Base-by-base conservation (phyloP, 352 stramenopile genomes). In the Elongisporangium anandrum region DNA sequence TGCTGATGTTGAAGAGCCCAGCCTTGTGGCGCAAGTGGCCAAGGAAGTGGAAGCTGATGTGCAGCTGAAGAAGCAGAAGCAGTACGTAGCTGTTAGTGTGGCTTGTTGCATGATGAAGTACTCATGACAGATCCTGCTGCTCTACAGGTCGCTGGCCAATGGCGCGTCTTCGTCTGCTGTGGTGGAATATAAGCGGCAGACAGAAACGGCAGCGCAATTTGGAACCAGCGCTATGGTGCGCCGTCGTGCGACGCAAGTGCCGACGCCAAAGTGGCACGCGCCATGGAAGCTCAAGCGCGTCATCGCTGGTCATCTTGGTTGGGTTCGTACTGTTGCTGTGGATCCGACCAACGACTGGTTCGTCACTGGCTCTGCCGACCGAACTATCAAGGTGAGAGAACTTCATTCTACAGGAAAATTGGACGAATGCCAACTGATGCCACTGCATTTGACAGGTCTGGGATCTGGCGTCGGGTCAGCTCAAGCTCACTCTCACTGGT, bases 261-360 rank as follows among this genome's bases (percentile, higher is more conserved):
- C 96, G 8, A 98, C 96, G 62, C 97, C 97, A 16, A 94, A 95
- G 66, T 99, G 97, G 97, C 98, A 99, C 73, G 97, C 98, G 26
- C 96, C 97, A 3, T 99, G 97, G 97, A 98, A 99, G 72, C 79
- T 99, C 63, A 94, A 96, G 58, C 94, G 94, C 47, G 97, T 99
- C n/a, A 88, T 99, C 56, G 90, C 92, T 39, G 92, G 89, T 15
- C 93, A 98, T 64, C 79, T 99, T 34, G 95, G 95, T 9, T 99
- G 97, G 97, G 98, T 99, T 23, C 92, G 97, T 41, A 97, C 90
- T 19, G 88, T 99, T 24, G 96, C 97, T 0, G 95, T 99, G 52
- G 97, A 99, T 78, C 96, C 97, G 22, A 97, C 92, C 17, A 99
- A 99, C 73, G 90, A 99, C 64, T 99, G 94, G 91, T 99, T 99